Conservation (phyloP, 2,329 filamentous ascomycete genomes). For the Epichloe uncinata region DNA sequence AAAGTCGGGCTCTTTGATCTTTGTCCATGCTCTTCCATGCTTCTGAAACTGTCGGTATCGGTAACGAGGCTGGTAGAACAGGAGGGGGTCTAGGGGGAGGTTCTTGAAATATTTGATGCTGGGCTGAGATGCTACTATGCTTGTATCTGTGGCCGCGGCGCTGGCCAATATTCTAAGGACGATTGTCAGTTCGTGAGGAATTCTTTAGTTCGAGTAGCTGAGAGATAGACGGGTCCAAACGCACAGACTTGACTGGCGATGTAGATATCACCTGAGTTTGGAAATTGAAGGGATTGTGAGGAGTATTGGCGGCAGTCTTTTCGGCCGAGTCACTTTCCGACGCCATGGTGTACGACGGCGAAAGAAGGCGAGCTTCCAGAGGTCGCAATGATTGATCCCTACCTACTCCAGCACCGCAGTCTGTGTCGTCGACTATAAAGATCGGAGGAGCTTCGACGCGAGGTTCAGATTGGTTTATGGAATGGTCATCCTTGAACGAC, state of each 20-base stretch:
- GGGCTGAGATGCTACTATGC: constrained; percentile 77
- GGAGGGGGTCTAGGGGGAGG: constrained; percentile 75
- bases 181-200: not conserved
- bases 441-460: constrained; percentile 4
- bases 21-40: constrained; percentile 81
- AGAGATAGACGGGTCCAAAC: constrained; percentile 14
- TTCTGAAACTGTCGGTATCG: constrained; percentile 79
- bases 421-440: constrained; percentile 12
- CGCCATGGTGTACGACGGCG: constrained; percentile 7
- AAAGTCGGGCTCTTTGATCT: constrained; percentile 69
- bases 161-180: constrained; percentile 65
- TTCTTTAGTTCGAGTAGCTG: constrained; percentile 2
- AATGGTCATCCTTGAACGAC: not conserved
- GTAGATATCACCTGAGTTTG: constrained; percentile 68
- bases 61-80: constrained; percentile 79
- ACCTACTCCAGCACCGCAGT: not conserved
- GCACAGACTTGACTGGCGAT: constrained; percentile 62
- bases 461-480: not conserved
- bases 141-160: constrained; percentile 95
- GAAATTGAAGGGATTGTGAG: constrained; percentile 81
- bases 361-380: constrained; percentile 4
- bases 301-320: constrained; percentile 7
- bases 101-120: constrained; percentile 92
- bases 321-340: constrained; percentile 1
- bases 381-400: not conserved